Evolutionary conservation across 768 basidiomycete genomes (phyloP), one percentile per base, ranked within the genome.

Genomic region (Sporobolomyces phaffii): DNA sequence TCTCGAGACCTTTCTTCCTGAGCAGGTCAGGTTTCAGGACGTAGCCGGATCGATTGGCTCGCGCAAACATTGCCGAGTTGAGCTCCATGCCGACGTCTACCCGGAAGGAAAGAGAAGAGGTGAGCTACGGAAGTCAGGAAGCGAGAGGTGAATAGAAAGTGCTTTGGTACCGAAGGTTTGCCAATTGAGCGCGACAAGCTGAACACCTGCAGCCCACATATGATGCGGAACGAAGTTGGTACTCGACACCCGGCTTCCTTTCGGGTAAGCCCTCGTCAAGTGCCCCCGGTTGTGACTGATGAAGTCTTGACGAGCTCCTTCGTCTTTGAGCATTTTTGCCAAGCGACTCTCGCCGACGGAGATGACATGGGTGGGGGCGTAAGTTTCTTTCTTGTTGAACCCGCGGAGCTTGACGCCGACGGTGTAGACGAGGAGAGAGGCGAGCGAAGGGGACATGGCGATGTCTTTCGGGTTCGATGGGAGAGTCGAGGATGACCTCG

Each of bases 151-250:
- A 20, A 11, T 29, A 24, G 15, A 13, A 29, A 22, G 11, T 18
- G 6, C 8, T 0, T 1, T 80, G 86, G 61, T 75, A 93, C 91
- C 92, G 71, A 86, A 86, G 0, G 92, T 98, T 78, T 99, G 94
- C 91, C 92, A 98, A 77, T 99, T 99, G 60, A 99, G 82, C 11
- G 94, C 91, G 0, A 92, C 91, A 8, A 97, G 78, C 77, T 97
- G 93, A 17, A 85, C 83, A 0, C 94, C 94, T 3, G 85, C 85
- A 1, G 85, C 84, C 94, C 94, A 99, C 76, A 85, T 92, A 22
- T 85, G 82, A 77, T 91, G 86, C 10, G 93, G 93, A 68, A 88
- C 83, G 73, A 87, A 97, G 75, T 98, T 98, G 28, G 85, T 85
- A 70, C 89, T 91, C 64, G 81, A 86, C 38, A 98, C 81, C 43